Evolutionary conservation across 495 filamentous ascomycete genomes (phyloP), one percentile per base, ranked within the genome.

Genomic region (Xanthoparmelia taractica): DNA sequence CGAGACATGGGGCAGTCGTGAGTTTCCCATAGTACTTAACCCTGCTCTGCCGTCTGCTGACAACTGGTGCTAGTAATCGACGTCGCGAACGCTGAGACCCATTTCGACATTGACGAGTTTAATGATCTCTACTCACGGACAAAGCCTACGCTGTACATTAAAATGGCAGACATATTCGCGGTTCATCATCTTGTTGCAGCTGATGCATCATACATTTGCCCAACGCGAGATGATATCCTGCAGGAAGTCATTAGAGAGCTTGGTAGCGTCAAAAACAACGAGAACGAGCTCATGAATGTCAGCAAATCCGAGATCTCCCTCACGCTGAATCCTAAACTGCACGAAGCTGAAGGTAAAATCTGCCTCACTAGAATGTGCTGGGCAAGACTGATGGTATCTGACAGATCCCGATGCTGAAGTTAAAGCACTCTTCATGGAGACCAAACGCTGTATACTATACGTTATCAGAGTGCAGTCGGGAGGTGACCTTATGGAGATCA

Each of bases 91-190:
- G 87, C 89, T 4, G 95, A 97, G 72, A 82, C 83, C 54, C 91
- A 92, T 27, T 98, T 96, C 72, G 95, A 97, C 71, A 97, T 97
- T 71, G 94, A 97, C 71, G 93, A 97, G 66, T 97, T 93, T 81
- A 96, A 97, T 67, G 94, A 99, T 70, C 83, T 97, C 33, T 97
- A 97, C 69, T 87, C 93, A 56, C 91, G 93, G 69, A 92, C 90
- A 58, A 96, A 96, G 70, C 94, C 94, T 4, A 97, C 93, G 4
- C 79, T 99, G 25, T 99, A 96, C 77, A 96, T 99, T 75, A 99
- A 99, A 75, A 91, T 97, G 86, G 83, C 88, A 20, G 94, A 99
- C 73, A 91, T 99, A 63, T 97, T 97, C 73, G 88, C 95, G 27
- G 92, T 99, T 61, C 94, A 99, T 69, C 89, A 87, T 57, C 83